Conservation (phyloP, 2,329 filamentous ascomycete genomes). For the Macrophomina pseudophaseolina region DNA sequence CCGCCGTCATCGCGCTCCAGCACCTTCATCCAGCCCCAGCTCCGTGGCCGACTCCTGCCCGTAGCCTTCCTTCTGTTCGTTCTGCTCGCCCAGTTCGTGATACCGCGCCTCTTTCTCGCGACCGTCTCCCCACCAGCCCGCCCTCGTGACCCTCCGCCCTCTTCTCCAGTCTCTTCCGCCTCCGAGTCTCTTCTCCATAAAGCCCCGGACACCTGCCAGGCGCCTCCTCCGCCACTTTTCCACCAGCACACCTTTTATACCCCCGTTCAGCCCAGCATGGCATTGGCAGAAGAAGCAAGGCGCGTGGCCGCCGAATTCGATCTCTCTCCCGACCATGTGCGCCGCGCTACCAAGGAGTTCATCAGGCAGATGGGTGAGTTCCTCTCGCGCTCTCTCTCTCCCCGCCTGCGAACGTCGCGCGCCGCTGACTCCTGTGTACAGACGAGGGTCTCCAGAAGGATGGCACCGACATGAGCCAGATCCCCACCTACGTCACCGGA, state of each 20-base stretch:
- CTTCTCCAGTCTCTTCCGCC: slow-evolving; percentile 4
- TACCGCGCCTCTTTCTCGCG: slow-evolving; percentile 43
- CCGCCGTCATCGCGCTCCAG: slow-evolving; percentile 11
- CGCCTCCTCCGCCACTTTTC: slow-evolving; percentile 1
- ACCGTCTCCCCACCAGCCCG: slow-evolving; percentile 30
- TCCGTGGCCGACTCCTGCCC: slow-evolving; percentile 36
- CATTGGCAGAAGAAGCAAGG: slow-evolving; percentile 72
- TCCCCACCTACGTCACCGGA: slow-evolving; percentile 93
- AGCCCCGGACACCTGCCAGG: slow-evolving; percentile 23
- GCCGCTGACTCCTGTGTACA: slow-evolving; percentile 42
- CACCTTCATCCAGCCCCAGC: slow-evolving; percentile 27
- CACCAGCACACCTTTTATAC: slow-evolving; percentile 32
- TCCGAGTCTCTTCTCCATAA: slow-evolving; percentile 23
- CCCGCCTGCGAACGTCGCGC: slow-evolving; percentile 2
- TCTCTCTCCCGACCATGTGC: slow-evolving; percentile 77
- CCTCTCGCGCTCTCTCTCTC: slow-evolving; percentile 2
- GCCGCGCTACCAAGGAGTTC: slow-evolving; percentile 82
- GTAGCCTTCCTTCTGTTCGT: slow-evolving; percentile 41
- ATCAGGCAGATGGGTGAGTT: slow-evolving; percentile 78
- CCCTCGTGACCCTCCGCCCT: slow-evolving; percentile 17
- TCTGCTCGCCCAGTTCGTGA: slow-evolving; percentile 41
- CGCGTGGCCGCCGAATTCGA: slow-evolving; percentile 85
- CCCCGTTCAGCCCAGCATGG: slow-evolving; percentile 50
- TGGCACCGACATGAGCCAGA: slow-evolving; percentile 86
- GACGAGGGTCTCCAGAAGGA: slow-evolving; percentile 81